Evolutionary conservation across 2,329 filamentous ascomycete genomes (phyloP).

Genomic region (Colletotrichum camelliae): DNA sequence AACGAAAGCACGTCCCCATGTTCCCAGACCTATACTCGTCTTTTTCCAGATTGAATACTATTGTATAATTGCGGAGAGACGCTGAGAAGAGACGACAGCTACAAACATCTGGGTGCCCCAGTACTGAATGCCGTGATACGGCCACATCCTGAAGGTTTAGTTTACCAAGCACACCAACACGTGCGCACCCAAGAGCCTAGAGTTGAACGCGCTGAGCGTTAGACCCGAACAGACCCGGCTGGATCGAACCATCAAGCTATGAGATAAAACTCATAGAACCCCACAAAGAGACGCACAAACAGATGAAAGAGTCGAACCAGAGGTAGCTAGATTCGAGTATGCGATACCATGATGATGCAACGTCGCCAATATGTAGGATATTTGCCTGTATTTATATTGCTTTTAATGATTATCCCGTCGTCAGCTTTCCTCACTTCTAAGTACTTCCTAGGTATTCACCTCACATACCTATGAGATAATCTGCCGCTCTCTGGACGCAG

Average conservation of each 20-base stretch:
- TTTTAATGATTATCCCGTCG: neutral
- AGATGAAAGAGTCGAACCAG: no score
- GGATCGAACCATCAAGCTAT: no score
- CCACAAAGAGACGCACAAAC: no score
- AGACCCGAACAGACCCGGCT: neutral
- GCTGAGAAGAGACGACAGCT: neutral
- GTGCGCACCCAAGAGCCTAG: neutral
- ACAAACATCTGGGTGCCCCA: no score
- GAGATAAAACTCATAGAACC: neutral
- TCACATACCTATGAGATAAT: neutral
- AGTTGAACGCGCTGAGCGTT: neutral
- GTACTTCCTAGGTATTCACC: neutral
- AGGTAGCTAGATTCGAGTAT: no score
- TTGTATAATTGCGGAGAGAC: accelerated
- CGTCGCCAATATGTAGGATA: no score
- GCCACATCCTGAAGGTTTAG: accelerated
- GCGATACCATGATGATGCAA: no score
- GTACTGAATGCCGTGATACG: accelerated
- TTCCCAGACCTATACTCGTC: accelerated
- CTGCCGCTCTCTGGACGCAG: neutral
- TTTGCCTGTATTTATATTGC: neutral
- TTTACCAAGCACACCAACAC: accelerated
- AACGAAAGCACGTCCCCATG: no score
- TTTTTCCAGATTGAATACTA: neutral
- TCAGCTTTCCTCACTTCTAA: neutral